Conservation (phyloP, 495 filamentous ascomycete genomes). For the Annulohypoxylon maeteangense region DNA sequence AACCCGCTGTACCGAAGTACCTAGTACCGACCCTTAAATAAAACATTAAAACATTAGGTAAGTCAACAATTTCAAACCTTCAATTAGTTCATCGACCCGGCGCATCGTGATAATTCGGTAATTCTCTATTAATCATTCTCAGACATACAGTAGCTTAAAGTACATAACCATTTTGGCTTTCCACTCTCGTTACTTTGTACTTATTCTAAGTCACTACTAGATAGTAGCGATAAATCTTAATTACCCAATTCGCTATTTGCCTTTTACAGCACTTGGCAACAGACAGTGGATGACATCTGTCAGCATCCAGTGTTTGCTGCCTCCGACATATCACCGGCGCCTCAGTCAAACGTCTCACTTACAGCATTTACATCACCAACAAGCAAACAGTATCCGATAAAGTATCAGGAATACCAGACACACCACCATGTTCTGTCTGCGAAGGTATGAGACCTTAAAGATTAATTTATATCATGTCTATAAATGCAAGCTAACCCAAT, state of each 20-base stretch:
- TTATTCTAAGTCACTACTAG: neutral
- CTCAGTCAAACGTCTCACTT: slow-evolving; percentile 28
- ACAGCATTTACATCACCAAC: neutral
- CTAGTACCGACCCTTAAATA: neutral
- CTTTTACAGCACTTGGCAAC: neutral
- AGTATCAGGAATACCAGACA: slow-evolving; percentile 55
- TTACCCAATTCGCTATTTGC: slow-evolving; percentile 2
- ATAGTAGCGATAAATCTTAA: slow-evolving; percentile 9
- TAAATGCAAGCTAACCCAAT: slow-evolving; percentile 2
- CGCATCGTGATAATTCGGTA: slow-evolving; percentile 18
- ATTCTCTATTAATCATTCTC: neutral
- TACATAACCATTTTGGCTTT: slow-evolving; percentile 5
- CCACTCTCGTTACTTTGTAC: neutral
- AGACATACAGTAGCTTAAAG: neutral
- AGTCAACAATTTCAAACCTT: slow-evolving; percentile 8
- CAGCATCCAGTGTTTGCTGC: slow-evolving; percentile 21
- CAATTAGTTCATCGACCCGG: neutral
- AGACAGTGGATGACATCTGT: neutral
- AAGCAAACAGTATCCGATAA: slow-evolving; percentile 22
- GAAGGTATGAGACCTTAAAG: slow-evolving; percentile 64
- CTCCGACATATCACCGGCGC: slow-evolving; percentile 7
- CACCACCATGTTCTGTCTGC: slow-evolving; percentile 79
- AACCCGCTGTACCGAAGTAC: neutral
- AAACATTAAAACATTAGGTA: neutral
- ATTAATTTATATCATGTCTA: neutral